These are phyloP conservation scores for Paramecium primaurelia DNA, from an alignment of 73 alveolate species.

Conservation along the genomic window DNA sequence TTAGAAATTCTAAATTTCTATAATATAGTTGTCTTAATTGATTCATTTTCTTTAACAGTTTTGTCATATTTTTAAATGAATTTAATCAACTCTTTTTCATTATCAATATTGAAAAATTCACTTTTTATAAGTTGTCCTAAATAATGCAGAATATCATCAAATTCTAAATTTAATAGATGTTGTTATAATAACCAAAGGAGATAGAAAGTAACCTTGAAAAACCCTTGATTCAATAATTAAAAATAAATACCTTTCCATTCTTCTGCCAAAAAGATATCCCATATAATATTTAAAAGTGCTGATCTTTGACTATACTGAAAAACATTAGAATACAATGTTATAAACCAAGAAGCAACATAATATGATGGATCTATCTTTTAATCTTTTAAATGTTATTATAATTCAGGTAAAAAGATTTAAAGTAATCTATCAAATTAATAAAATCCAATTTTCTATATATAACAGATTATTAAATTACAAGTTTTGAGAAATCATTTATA, in stretches of 20 bases:
- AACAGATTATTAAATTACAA: neutral
- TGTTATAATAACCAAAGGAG: neutral
- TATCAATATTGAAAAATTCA: constrained; percentile 29
- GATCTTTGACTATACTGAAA: constrained; percentile 65
- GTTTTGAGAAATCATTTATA: constrained; percentile 71
- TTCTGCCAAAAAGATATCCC: constrained; percentile 71
- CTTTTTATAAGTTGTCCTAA: constrained; percentile 14
- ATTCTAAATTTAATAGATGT: constrained; percentile 17
- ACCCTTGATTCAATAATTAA: neutral
- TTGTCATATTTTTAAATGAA: neutral
- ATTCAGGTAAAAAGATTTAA: constrained; percentile 84
- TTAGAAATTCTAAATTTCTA: constrained; percentile 9
- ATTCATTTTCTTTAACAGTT: neutral
- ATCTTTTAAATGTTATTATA: constrained; percentile 76
- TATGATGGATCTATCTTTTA: constrained; percentile 73
- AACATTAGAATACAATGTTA: constrained; percentile 74
- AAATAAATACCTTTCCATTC: constrained; percentile 70
- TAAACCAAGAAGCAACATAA: constrained; percentile 83
- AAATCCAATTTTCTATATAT: constrained; percentile 73
- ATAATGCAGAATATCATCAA: constrained; percentile 55
- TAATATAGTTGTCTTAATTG: neutral
- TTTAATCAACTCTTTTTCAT: constrained; percentile 11
- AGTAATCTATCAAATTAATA: constrained; percentile 87
- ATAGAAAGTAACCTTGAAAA: neutral
- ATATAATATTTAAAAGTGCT: constrained; percentile 63